phyloP scores from a whole-genome alignment of 805 yeast species.

The Brettanomyces sp. region DNA sequence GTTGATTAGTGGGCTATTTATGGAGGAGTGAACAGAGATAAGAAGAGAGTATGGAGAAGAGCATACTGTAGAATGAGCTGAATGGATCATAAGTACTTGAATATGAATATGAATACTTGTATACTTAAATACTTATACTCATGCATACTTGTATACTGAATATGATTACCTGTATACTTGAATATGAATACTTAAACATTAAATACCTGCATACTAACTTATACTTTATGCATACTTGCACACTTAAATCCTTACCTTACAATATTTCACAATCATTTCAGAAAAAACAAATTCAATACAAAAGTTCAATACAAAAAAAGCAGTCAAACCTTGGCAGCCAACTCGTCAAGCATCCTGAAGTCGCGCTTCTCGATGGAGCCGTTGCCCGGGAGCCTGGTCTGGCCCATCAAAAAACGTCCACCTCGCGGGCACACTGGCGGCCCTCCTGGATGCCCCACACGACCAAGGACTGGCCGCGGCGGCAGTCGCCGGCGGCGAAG shows the following conservation, averaged over 20 bases:
- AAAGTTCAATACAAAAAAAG: not conserved
- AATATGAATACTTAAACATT: too few species aligned
- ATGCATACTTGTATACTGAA: too few species aligned
- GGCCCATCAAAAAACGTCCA: conserved; percentile 74
- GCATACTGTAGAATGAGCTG: too few species aligned
- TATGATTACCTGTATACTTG: too few species aligned
- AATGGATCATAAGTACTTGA: too few species aligned
- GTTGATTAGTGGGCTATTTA: too few species aligned
- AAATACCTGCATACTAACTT: too few species aligned
- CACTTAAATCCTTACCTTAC: not conserved
- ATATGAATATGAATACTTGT: too few species aligned
- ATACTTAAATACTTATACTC: too few species aligned
- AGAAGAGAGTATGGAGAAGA: too few species aligned
- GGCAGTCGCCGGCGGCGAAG: conserved; percentile 97
- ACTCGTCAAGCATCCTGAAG: conserved; percentile 65
- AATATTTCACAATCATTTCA: not conserved
- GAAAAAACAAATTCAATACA: not conserved
- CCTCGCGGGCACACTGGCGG: conserved; percentile 94
- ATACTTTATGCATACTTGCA: too few species aligned
- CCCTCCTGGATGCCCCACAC: conserved; percentile 99
- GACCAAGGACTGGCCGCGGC: conserved; percentile 96
- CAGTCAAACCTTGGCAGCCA: conserved; percentile 49
- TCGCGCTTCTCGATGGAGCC: conserved; percentile 88
- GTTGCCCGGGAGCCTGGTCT: conserved; percentile 81
- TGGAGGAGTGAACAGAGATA: too few species aligned